These are phyloP conservation scores for Pseudogymnoascus sp. DNA, from an alignment of 2,329 filamentous ascomycete species.

Conservation along the genomic window DNA sequence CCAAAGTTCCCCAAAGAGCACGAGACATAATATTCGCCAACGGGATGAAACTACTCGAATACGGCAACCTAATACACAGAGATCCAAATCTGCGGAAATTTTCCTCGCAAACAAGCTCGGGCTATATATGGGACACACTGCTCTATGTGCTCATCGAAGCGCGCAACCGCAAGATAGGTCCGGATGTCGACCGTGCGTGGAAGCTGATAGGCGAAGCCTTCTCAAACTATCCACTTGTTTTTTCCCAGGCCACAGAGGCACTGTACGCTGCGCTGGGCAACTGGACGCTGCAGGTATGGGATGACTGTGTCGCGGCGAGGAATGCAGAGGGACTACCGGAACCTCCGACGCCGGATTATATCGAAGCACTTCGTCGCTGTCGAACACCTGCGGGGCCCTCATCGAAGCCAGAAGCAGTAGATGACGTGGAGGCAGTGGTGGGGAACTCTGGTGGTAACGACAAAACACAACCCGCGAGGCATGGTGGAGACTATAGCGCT, in stretches of 20 bases:
- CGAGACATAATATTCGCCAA: slow-evolving; percentile 21
- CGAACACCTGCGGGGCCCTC: slow-evolving; percentile 10
- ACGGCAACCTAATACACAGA: slow-evolving; percentile 17
- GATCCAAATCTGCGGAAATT: slow-evolving; percentile 23
- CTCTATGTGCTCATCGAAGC: slow-evolving; percentile 27
- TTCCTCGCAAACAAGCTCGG: slow-evolving; percentile 23
- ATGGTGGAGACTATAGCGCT: slow-evolving; percentile 4
- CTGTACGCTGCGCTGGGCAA: slow-evolving; percentile 24
- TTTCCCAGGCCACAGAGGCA: slow-evolving; percentile 18
- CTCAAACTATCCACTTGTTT: slow-evolving; percentile 19
- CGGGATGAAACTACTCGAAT: slow-evolving; percentile 21
- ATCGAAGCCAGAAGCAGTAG: slow-evolving; percentile 1
- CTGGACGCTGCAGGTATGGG: slow-evolving; percentile 26
- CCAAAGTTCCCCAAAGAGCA: slow-evolving; percentile 17
- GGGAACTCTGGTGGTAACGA: neutral
- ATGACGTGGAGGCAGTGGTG: neutral
- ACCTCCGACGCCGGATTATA: slow-evolving; percentile 19
- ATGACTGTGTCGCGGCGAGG: slow-evolving; percentile 19
- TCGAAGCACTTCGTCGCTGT: slow-evolving; percentile 20
- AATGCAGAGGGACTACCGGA: slow-evolving; percentile 18
- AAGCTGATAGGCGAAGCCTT: slow-evolving; percentile 22
- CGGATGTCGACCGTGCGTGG: slow-evolving; percentile 26
- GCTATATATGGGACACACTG: slow-evolving; percentile 27
- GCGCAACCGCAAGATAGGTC: slow-evolving; percentile 21
- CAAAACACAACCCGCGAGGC: neutral